These are phyloP conservation scores for Chenopodium album DNA, from an alignment of 148 eudicot genomes.

Conservation along the genomic window DNA sequence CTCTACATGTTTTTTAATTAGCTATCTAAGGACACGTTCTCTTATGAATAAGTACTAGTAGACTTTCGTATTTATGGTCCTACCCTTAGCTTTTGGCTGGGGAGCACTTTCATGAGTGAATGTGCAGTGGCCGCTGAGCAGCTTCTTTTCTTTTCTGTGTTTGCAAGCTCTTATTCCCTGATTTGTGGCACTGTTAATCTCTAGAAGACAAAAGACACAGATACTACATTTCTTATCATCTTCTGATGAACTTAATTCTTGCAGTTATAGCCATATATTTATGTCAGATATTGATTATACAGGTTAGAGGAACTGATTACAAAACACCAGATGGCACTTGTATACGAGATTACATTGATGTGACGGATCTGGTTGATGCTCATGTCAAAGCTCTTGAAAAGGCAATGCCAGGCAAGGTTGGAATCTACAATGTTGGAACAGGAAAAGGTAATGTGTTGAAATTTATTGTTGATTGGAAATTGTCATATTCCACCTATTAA, in stretches of 20 bases:
- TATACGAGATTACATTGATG: constrained; percentile 88
- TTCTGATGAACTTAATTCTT: background rate
- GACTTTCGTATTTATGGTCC: background rate
- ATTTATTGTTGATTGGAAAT: background rate
- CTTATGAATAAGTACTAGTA: background rate
- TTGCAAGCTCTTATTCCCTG: background rate
- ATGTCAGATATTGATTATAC: constrained; percentile 3
- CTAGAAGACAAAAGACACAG: background rate
- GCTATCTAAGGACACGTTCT: background rate
- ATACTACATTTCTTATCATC: background rate
- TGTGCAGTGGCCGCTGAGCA: background rate
- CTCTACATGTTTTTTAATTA: background rate
- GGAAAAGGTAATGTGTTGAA: constrained; percentile 59
- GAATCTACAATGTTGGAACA: constrained; percentile 95
- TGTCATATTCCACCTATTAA: too few species aligned
- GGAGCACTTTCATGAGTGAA: background rate
- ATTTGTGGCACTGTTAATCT: background rate
- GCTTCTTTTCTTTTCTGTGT: background rate
- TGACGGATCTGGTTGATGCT: constrained; percentile 94
- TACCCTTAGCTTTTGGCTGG: background rate
- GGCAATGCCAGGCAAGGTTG: constrained; percentile 71
- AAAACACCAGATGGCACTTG: constrained; percentile 87
- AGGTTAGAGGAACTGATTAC: constrained; percentile 91
- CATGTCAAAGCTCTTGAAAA: constrained; percentile 94
- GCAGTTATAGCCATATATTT: background rate